Percentiles rank a stretch among this genome's conserved stretches.
These are phyloP conservation scores for Russula sp. DNA, from an alignment of 768 basidiomycete genomes.

Conservation along the genomic window DNA sequence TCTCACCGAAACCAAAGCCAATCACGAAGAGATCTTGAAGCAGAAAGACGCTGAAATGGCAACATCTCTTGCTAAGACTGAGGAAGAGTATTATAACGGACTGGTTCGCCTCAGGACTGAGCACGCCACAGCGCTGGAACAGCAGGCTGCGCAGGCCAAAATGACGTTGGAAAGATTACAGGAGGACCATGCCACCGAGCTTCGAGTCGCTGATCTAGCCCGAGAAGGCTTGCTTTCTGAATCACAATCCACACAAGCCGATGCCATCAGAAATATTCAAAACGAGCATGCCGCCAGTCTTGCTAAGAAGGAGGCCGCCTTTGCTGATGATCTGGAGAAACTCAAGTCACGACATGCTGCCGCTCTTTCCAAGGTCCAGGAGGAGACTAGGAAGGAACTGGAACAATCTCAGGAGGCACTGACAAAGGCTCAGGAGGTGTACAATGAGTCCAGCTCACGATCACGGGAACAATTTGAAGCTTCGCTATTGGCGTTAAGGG, in stretches of 20 bases:
- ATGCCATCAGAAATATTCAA: slow-evolving; percentile 57
- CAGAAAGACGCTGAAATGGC: slow-evolving; percentile 54
- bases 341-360: slow-evolving; percentile 61
- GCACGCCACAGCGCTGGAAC: slow-evolving; percentile 59
- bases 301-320: slow-evolving; percentile 55
- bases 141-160: slow-evolving; percentile 50
- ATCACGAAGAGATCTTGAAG: slow-evolving; percentile 51
- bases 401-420: slow-evolving; percentile 42
- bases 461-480: slow-evolving; percentile 43
- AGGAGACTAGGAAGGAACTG: slow-evolving; percentile 45
- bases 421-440: slow-evolving; percentile 39
- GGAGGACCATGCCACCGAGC: slow-evolving; percentile 67
- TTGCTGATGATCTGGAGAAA: slow-evolving; percentile 56
- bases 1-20: slow-evolving; percentile 42
- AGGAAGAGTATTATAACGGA: slow-evolving; percentile 77
- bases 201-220: slow-evolving; percentile 69
- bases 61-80: slow-evolving; percentile 54
- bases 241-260: slow-evolving; percentile 58
- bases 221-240: slow-evolving; percentile 68
- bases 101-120: slow-evolving; percentile 69
- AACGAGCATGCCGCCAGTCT: slow-evolving; percentile 66
- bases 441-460: slow-evolving; percentile 30
- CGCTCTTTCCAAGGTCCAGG: slow-evolving; percentile 42
- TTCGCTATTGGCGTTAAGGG: slow-evolving; percentile 39
- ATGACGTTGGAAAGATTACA: slow-evolving; percentile 61